Conservation (phyloP, 2,329 filamentous ascomycete genomes). For the Ophiostoma sp. region DNA sequence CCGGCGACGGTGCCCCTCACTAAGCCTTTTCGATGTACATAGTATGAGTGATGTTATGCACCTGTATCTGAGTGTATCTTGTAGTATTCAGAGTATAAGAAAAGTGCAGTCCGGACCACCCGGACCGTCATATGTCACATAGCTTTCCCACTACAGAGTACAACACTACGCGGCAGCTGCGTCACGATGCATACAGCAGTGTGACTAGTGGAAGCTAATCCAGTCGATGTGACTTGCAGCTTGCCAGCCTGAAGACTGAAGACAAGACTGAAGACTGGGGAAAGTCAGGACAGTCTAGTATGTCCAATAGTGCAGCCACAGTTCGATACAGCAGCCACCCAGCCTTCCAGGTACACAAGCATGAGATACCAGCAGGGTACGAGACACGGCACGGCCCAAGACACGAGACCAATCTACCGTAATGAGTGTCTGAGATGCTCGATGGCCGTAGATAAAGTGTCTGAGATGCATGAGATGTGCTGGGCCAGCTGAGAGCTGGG, state of each 20-base stretch:
- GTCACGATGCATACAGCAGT: constrained; percentile 1
- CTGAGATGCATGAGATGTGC: neutral
- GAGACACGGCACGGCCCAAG: neutral
- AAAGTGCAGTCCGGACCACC: neutral
- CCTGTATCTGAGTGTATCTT: no score
- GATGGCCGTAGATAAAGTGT: neutral
- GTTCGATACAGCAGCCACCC: neutral
- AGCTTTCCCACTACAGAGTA: neutral
- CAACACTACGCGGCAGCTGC: constrained; percentile 7
- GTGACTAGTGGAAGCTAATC: neutral
- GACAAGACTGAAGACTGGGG: no score
- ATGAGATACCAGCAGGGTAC: neutral
- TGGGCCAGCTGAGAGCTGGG: neutral
- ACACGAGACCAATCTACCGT: neutral
- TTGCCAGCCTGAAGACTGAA: no score
- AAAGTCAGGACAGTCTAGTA: no score
- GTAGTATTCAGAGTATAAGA: no score
- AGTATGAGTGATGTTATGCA: neutral
- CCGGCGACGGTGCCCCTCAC: neutral
- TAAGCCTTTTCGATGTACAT: neutral
- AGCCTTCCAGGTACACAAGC: neutral
- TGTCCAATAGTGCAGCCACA: no score
- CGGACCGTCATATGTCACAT: constrained; percentile 5
- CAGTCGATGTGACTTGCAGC: neutral
- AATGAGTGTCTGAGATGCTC: constrained; percentile 11